Conservation (phyloP, 305 asterid species). For the Solanum aculeatissimum region DNA sequence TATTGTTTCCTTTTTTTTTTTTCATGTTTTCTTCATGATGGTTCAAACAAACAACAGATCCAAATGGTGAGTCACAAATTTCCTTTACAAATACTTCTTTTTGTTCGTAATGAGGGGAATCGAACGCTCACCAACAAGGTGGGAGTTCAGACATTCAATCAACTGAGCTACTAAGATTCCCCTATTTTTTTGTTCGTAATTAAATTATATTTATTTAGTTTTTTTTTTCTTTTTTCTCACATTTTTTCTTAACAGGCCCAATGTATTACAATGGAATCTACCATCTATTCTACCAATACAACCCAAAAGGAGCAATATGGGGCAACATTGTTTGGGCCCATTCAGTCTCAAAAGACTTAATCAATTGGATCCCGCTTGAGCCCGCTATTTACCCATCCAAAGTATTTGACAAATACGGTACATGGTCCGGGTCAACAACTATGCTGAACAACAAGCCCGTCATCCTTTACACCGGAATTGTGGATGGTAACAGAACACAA, state of each 20-base stretch:
- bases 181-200: no score
- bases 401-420: slow-evolving; percentile 13
- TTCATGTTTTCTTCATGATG: neutral
- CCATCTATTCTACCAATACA: slow-evolving; percentile 26
- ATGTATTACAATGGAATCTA: slow-evolving; percentile 22
- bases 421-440: slow-evolving; percentile 25
- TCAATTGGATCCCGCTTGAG: slow-evolving; percentile 15
- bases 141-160: no score
- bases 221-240: neutral
- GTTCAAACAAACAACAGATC: slow-evolving; percentile 7
- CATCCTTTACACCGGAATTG: slow-evolving; percentile 15
- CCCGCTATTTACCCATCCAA: slow-evolving; percentile 21
- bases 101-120: no score
- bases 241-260: slow-evolving; percentile 6
- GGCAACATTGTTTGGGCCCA: slow-evolving; percentile 25
- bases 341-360: slow-evolving; percentile 19
- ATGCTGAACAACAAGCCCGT: slow-evolving; percentile 17
- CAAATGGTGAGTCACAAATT: slow-evolving; percentile 9
- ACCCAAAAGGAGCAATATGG: slow-evolving; percentile 19
- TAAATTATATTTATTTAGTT: neutral
- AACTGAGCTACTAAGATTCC: no score
- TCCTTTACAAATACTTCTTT: neutral
- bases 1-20: neutral
- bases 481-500: slow-evolving; percentile 7
- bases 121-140: no score